A percentile compares a stretch with the other conserved stretches of the same genome.
Evolutionary conservation across 768 basidiomycete genomes (phyloP).

Genomic region (Leccinum pellstonianum): DNA sequence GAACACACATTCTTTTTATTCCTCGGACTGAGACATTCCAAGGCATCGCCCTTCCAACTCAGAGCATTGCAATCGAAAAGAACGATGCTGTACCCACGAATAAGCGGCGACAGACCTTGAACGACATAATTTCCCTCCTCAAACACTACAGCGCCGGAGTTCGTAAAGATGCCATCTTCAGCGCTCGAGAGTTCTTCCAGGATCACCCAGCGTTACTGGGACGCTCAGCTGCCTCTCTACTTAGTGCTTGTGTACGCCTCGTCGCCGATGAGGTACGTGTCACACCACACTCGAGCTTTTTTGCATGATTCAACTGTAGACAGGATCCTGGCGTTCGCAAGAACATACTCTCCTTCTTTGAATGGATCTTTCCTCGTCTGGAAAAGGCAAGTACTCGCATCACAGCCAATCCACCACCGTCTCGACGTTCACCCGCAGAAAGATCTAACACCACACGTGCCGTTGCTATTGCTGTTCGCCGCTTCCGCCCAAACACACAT

Average conservation of each 20-base stretch:
- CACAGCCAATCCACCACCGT: neutral
- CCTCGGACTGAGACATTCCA: slow-evolving; percentile 12
- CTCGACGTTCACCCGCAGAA: slow-evolving; percentile 44
- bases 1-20: neutral
- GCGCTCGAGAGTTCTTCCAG: slow-evolving; percentile 70
- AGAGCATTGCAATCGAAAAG: slow-evolving; percentile 67
- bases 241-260: slow-evolving; percentile 64
- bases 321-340: slow-evolving; percentile 84
- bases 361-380: slow-evolving; percentile 70
- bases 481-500: slow-evolving; percentile 93
- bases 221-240: slow-evolving; percentile 50
- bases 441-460: slow-evolving; percentile 69
- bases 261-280: slow-evolving; percentile 77
- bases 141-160: slow-evolving; percentile 82
- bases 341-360: slow-evolving; percentile 61
- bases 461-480: slow-evolving; percentile 77
- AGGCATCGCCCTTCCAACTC: slow-evolving; percentile 90
- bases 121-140: slow-evolving; percentile 72
- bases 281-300: neutral
- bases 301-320: slow-evolving; percentile 2
- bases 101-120: slow-evolving; percentile 68
- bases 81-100: slow-evolving; percentile 65
- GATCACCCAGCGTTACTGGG: slow-evolving; percentile 55
- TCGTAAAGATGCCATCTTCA: slow-evolving; percentile 75
- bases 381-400: slow-evolving; percentile 44